A percentile compares a stretch with the other conserved stretches of the same genome.
Evolutionary conservation across 2,329 filamentous ascomycete species (phyloP).

Genomic region (Cercospora canescens): DNA sequence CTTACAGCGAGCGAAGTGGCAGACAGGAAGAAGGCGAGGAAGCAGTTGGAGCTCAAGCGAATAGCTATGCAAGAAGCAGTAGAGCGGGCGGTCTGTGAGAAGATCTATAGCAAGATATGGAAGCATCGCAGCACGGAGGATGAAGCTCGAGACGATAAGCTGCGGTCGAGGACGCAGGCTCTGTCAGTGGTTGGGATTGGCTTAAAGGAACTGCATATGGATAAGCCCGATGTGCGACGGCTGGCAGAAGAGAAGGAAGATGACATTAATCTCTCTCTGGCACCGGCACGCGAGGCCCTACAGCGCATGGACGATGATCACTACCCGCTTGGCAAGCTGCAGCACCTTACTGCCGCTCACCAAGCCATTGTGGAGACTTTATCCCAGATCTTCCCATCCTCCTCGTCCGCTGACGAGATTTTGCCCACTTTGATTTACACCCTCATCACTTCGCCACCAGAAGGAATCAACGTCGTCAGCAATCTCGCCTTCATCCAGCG

Average conservation of each 20-base stretch:
- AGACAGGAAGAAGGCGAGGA: conserved; percentile 75
- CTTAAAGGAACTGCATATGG: conserved; percentile 77
- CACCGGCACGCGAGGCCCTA: conserved; percentile 66
- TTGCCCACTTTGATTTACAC: conserved; percentile 96
- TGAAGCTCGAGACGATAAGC: conserved; percentile 89
- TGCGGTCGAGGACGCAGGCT: conserved; percentile 90
- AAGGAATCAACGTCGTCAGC: conserved; percentile 85
- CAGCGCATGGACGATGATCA: conserved; percentile 81
- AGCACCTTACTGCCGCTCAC: conserved; percentile 83
- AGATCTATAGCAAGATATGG: conserved; percentile 78
- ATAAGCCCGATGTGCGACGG: conserved; percentile 60
- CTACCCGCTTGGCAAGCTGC: conserved; percentile 88
- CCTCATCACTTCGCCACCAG: conserved; percentile 84
- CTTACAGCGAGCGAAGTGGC: conserved; percentile 83
- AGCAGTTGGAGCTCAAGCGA: conserved; percentile 75
- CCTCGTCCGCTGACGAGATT: conserved; percentile 93
- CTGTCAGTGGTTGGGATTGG: conserved; percentile 89
- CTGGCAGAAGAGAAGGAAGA: conserved; percentile 55
- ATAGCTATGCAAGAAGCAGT: conserved; percentile 83
- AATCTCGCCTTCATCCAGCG: conserved; percentile 93
- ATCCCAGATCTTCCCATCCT: conserved; percentile 64
- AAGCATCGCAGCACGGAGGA: conserved; percentile 89
- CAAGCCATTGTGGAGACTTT: conserved; percentile 91
- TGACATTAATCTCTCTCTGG: conserved; percentile 72
- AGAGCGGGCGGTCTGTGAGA: conserved; percentile 63